phyloP scores from a whole-genome alignment of 306 rosid species.

The Inga oerstediana region DNA sequence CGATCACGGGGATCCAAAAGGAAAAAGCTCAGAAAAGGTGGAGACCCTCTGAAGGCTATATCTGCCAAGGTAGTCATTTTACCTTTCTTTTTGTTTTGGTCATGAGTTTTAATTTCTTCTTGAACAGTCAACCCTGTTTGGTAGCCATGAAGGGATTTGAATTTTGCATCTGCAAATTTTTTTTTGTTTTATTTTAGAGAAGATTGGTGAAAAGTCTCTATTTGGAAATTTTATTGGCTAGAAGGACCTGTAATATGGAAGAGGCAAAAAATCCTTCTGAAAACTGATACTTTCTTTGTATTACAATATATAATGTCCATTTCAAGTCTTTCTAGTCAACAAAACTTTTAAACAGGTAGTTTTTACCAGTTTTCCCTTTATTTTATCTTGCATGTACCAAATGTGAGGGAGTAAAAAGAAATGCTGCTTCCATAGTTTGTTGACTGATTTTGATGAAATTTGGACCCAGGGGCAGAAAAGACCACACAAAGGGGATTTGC shows the following conservation, averaged over 20 bases:
- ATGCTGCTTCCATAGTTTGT: background rate
- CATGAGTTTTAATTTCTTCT: background rate
- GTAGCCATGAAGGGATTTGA: background rate
- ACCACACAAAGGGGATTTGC: slow-evolving; percentile 40
- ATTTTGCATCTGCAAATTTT: background rate
- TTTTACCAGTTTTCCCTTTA: background rate
- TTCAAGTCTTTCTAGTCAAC: too few species aligned
- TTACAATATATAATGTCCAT: too few species aligned
- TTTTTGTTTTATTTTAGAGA: background rate
- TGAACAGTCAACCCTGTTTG: background rate
- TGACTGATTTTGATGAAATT: slow-evolving; percentile 17
- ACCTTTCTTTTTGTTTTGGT: background rate
- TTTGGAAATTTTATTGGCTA: too few species aligned
- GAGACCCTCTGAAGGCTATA: slow-evolving; percentile 67
- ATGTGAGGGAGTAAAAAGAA: background rate
- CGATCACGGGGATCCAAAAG: slow-evolving; percentile 49
- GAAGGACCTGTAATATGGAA: too few species aligned
- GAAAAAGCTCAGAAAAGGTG: slow-evolving; percentile 46
- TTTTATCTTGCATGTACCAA: background rate
- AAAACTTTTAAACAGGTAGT: too few species aligned
- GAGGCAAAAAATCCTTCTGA: too few species aligned
- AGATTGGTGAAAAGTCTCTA: too few species aligned
- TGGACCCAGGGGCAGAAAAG: slow-evolving; percentile 52
- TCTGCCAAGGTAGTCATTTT: slow-evolving; percentile 48
- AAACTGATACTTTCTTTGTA: too few species aligned